These are phyloP conservation scores for Elsinoe perseae DNA, from an alignment of 2,329 filamentous ascomycete species.

Conservation along the genomic window DNA sequence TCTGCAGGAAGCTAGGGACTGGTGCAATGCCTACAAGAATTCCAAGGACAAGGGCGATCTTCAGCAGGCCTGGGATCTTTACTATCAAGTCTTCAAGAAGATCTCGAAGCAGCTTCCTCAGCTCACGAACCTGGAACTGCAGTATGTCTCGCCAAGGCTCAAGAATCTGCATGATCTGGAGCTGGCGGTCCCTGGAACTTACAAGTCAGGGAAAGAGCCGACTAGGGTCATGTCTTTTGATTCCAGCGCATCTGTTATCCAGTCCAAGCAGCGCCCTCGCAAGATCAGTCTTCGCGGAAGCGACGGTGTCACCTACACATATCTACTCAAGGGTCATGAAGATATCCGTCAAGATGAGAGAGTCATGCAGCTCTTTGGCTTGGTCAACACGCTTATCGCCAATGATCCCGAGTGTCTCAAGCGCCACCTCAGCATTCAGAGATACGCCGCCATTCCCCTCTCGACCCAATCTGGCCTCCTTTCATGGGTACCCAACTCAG, in stretches of 20 bases:
- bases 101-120: constrained; percentile 91
- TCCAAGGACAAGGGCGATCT: constrained; percentile 89
- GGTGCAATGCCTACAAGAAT: constrained; percentile 84
- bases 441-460: constrained; percentile 91
- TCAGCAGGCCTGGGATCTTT: constrained; percentile 97
- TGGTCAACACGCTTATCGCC: constrained; percentile 89
- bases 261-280: constrained; percentile 90
- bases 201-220: constrained; percentile 70
- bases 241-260: constrained; percentile 81
- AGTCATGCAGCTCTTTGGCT: constrained; percentile 97
- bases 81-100: constrained; percentile 96
- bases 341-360: constrained; percentile 98
- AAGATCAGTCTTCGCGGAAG: constrained; percentile 84
- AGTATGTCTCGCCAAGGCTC: constrained; percentile 93
- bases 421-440: constrained; percentile 90
- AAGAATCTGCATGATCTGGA: constrained; percentile 79
- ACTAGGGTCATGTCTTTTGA: constrained; percentile 87
- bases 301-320: constrained; percentile 80
- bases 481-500: constrained; percentile 95
- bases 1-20: constrained; percentile 87
- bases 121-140: constrained; percentile 83
- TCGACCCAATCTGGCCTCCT: constrained; percentile 93
- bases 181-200: constrained; percentile 91
- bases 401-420: constrained; percentile 97
- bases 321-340: constrained; percentile 95